Evolutionary conservation across 129 eudicot genomes (phyloP).

Genomic region (Mikania micrantha): DNA sequence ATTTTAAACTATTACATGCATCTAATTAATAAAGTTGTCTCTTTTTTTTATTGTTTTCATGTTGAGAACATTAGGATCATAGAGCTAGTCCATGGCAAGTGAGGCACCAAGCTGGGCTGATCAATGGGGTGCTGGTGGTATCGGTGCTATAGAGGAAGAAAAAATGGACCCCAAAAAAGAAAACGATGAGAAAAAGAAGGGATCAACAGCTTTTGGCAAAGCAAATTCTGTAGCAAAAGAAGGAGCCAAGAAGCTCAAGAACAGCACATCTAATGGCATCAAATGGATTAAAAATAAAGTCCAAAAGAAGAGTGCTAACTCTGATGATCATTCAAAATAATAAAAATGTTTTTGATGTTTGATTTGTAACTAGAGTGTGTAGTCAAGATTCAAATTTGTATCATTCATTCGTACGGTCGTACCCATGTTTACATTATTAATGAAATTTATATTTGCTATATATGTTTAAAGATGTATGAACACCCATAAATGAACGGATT

Average conservation of each 20-base stretch:
- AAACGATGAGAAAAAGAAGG: constrained; percentile 40
- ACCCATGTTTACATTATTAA: neutral
- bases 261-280: constrained; percentile 50
- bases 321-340: constrained; percentile 25
- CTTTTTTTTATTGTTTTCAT: neutral
- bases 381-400: constrained; percentile 16
- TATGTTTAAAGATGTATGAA: neutral
- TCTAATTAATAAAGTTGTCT: neutral
- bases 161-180: constrained; percentile 37
- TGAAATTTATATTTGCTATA: neutral
- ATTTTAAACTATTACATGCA: neutral
- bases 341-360: neutral
- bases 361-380: constrained; percentile 14
- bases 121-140: constrained; percentile 98
- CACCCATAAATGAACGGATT: no score
- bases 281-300: constrained; percentile 73
- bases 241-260: constrained; percentile 56
- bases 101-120: constrained; percentile 99
- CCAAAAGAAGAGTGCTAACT: constrained; percentile 46
- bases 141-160: constrained; percentile 68
- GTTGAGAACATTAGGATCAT: neutral
- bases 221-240: neutral
- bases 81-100: constrained; percentile 25
- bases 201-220: constrained; percentile 33
- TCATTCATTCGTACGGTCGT: neutral